Conservation (phyloP, 2,329 filamentous ascomycete genomes). For the Alternaria gaisen region DNA sequence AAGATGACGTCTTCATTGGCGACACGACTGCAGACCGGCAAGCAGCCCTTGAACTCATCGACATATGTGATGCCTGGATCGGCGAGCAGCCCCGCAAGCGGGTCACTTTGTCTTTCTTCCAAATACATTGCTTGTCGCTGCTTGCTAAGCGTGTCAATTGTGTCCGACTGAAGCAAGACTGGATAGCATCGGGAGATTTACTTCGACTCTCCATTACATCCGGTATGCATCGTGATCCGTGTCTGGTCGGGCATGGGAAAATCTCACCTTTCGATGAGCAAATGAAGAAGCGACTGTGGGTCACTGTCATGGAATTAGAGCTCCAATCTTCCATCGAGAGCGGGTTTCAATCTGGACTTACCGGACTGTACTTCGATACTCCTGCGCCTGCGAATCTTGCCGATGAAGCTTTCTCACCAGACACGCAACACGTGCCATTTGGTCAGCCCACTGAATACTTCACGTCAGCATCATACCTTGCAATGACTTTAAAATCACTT, state of each 20-base stretch:
- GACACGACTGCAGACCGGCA: constrained; percentile 55
- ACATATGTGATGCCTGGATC: constrained; percentile 55
- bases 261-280: constrained; percentile 58
- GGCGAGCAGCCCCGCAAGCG: constrained; percentile 61
- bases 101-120: constrained; percentile 59
- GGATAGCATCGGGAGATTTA: constrained; percentile 61
- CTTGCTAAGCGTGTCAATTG: constrained; percentile 61
- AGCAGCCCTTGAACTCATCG: constrained; percentile 50
- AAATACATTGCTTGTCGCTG: constrained; percentile 61
- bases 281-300: constrained; percentile 66
- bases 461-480: constrained; percentile 44
- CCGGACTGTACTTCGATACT: constrained; percentile 59
- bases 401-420: constrained; percentile 57
- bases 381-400: constrained; percentile 60
- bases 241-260: constrained; percentile 43
- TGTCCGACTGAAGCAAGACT: constrained; percentile 64
- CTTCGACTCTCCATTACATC: constrained; percentile 62
- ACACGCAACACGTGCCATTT: constrained; percentile 34
- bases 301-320: constrained; percentile 65
- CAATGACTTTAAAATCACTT: constrained; percentile 34
- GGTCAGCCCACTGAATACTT: constrained; percentile 38
- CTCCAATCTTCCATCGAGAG: constrained; percentile 64
- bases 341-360: constrained; percentile 60
- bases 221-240: constrained; percentile 62
- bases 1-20: constrained; percentile 51